Evolutionary conservation across 768 basidiomycete species (phyloP).

Genomic region (Termitomyces sp.): DNA sequence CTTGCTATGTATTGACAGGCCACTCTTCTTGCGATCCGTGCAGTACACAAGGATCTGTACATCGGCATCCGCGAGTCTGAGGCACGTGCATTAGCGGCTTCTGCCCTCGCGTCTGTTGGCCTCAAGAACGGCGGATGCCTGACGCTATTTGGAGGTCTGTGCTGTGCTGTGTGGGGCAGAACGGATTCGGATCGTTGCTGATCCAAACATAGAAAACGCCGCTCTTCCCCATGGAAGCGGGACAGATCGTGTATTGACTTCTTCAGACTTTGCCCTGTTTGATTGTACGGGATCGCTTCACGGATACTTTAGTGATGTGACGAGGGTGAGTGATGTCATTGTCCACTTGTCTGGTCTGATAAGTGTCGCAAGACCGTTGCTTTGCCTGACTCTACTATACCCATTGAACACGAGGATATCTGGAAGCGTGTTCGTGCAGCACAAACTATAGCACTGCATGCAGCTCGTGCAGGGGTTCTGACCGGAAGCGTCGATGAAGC

Average conservation of each 20-base stretch:
- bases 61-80: constrained; percentile 77
- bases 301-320: constrained; percentile 77
- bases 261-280: constrained; percentile 65
- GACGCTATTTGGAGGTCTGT: constrained; percentile 71
- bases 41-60: constrained; percentile 52
- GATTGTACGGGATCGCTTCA: constrained; percentile 69
- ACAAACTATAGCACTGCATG: constrained; percentile 48
- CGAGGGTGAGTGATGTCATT: constrained; percentile 43
- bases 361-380: constrained; percentile 51
- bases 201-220: constrained; percentile 58
- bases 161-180: constrained; percentile 1
- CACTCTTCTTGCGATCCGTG: constrained; percentile 71
- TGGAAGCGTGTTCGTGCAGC: constrained; percentile 67
- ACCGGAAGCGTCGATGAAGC: constrained; percentile 56
- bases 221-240: constrained; percentile 83
- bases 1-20: constrained; percentile 44
- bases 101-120: constrained; percentile 53
- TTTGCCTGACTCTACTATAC: constrained; percentile 51
- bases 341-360: background rate
- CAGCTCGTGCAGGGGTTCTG: constrained; percentile 41
- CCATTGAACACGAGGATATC: constrained; percentile 42
- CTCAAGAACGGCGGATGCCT: constrained; percentile 54
- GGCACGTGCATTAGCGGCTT: constrained; percentile 51
- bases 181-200: background rate
- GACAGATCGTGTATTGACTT: constrained; percentile 53